These are phyloP conservation scores for Perkinsus marinus DNA, from an alignment of 169 alveolate species.

Conservation along the genomic window DNA sequence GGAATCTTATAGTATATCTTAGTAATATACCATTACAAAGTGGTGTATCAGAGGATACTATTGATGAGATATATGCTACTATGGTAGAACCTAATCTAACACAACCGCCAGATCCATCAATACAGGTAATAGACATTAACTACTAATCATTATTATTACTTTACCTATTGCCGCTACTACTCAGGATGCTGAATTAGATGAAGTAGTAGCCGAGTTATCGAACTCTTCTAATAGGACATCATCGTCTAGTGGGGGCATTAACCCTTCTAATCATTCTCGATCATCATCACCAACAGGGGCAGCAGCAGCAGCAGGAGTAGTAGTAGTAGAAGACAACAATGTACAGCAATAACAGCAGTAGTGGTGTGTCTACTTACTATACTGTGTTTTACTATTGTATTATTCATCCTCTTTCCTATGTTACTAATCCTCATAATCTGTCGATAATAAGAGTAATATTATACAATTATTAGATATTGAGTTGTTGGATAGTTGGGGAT, in stretches of 20 bases:
- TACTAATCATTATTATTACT: background rate
- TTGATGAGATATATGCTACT: background rate
- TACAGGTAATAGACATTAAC: background rate
- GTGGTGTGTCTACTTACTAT: background rate
- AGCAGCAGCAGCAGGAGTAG: too few relatives aligned
- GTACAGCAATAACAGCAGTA: too few relatives aligned
- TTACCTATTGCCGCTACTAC: background rate
- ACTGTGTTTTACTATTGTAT: background rate
- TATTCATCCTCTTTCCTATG: too few relatives aligned
- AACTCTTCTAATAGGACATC: background rate
- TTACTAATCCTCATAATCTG: background rate
- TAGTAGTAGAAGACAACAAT: too few relatives aligned
- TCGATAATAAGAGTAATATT: background rate
- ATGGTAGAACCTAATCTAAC: background rate
- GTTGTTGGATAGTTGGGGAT: background rate
- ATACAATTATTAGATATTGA: background rate
- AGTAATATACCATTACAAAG: background rate
- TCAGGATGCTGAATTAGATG: background rate
- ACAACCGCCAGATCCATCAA: background rate
- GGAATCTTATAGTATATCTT: background rate
- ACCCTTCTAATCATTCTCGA: too few relatives aligned
- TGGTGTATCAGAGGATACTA: background rate
- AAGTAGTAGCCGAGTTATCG: background rate
- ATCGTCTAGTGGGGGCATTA: background rate
- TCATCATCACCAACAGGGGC: background rate